Evolutionary conservation across 805 yeast genomes (phyloP).

Genomic region (Pichia pseudocactophila): DNA sequence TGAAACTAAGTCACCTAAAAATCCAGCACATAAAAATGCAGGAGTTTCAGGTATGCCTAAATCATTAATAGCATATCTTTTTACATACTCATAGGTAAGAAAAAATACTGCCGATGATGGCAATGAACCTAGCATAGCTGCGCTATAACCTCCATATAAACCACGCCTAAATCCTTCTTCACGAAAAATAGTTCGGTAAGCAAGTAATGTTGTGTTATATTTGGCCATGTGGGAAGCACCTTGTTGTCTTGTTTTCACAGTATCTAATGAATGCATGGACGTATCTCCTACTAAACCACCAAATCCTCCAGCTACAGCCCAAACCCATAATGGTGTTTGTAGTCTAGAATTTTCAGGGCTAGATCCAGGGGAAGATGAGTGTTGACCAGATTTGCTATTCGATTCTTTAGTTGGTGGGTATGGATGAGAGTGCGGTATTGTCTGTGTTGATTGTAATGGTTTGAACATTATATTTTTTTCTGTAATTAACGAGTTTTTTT

Average conservation of each 20-base stretch:
- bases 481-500: no score
- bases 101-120: constrained; percentile 95
- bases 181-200: constrained; percentile 62
- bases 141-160: constrained; percentile 83
- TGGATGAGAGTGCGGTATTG: constrained; percentile 7
- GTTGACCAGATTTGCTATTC: not conserved
- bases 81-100: constrained; percentile 78
- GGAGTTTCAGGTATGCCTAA: constrained; percentile 66
- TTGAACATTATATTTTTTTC: not conserved
- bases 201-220: constrained; percentile 67
- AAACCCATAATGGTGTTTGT: constrained; percentile 40
- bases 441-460: constrained; percentile 5
- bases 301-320: constrained; percentile 84
- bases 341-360: not conserved
- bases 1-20: constrained; percentile 87
- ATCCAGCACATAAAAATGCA: constrained; percentile 76
- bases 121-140: constrained; percentile 86
- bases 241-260: constrained; percentile 95
- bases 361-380: not conserved
- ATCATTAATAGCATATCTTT: constrained; percentile 58
- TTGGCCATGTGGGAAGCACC: constrained; percentile 68
- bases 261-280: constrained; percentile 90
- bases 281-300: constrained; percentile 94
- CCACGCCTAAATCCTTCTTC: constrained; percentile 86
- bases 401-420: not conserved